A percentile compares a stretch with the other conserved stretches of the same genome.
These are phyloP conservation scores for Entophlyctis helioformis DNA, from an alignment of 192 early-diverging fungal species.

Conservation along the genomic window DNA sequence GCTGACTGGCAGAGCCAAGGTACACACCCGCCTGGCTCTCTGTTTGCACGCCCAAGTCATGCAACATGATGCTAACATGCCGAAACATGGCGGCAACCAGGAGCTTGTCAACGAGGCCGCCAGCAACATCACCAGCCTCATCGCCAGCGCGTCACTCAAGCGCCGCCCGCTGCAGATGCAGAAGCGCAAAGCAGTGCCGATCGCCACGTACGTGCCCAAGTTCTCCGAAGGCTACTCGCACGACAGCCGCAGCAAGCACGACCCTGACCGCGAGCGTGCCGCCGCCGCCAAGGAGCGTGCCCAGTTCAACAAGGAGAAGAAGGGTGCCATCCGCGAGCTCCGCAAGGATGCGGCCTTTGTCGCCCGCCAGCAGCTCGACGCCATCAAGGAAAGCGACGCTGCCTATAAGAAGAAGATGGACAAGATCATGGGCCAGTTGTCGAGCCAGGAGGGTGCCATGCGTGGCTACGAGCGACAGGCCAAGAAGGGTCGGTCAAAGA, in stretches of 20 bases:
- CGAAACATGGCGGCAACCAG: too few species aligned
- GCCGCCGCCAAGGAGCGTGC: constrained; percentile 62
- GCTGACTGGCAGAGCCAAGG: too few species aligned
- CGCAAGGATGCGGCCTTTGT: constrained; percentile 89
- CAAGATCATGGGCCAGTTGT: constrained; percentile 73
- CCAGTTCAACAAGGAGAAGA: constrained; percentile 84
- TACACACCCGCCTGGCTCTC: too few species aligned
- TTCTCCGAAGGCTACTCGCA: constrained; percentile 84
- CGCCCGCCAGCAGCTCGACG: constrained; percentile 53
- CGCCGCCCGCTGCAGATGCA: constrained; percentile 72
- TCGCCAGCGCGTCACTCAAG: constrained; percentile 12
- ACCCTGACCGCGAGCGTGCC: constrained; percentile 66
- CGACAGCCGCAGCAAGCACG: constrained; percentile 71
- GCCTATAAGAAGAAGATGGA: constrained; percentile 86
- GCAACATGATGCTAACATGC: too few species aligned
- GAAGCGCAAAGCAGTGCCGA: constrained; percentile 72
- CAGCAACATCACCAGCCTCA: constrained; percentile 6
- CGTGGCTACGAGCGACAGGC: constrained; percentile 29
- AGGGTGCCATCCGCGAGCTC: constrained; percentile 90
- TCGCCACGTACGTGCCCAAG: constrained; percentile 78
- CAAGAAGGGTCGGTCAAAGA: constrained; percentile 33
- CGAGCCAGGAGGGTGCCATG: constrained; percentile 63
- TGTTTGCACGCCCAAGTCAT: too few species aligned
- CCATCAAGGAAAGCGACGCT: constrained; percentile 64
- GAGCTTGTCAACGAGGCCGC: too few species aligned